Percentiles rank a stretch among this genome's conserved stretches.
Conservation (phyloP, 2,329 filamentous ascomycete genomes). For the Calonectria leucothoes region DNA sequence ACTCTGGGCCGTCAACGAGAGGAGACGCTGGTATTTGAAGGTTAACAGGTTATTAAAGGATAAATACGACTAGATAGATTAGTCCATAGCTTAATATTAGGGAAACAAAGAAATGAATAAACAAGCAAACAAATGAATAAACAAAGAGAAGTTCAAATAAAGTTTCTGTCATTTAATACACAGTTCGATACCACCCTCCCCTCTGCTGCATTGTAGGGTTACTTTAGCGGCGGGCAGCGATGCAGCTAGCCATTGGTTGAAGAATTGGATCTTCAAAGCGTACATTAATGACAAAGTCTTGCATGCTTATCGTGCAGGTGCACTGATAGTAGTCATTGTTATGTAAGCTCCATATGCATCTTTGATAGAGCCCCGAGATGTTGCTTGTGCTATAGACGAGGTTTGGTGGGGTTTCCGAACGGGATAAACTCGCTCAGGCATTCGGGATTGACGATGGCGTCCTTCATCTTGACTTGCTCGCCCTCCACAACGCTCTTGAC, state of each 20-base stretch:
- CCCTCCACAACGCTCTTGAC: not conserved
- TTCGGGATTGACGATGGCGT: not conserved
- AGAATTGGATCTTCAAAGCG: not conserved
- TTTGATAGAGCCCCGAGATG: no score
- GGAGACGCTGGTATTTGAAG: not conserved
- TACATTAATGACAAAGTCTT: not conserved
- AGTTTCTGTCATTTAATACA: not conserved
- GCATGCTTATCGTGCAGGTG: not conserved
- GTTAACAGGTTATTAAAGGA: not conserved
- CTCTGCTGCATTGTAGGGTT: not conserved
- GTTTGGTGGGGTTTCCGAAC: not conserved
- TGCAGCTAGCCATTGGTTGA: not conserved
- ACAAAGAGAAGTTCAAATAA: not conserved
- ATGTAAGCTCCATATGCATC: not conserved
- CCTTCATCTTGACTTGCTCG: not conserved
- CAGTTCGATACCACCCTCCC: not conserved
- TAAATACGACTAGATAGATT: not conserved
- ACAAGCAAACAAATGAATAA: not conserved
- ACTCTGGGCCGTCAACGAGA: not conserved
- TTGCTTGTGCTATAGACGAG: not conserved
- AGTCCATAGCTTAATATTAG: not conserved
- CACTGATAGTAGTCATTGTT: not conserved
- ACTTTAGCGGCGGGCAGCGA: not conserved
- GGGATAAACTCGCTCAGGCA: not conserved
- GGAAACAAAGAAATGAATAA: not conserved